Evolutionary conservation across 225 moss, liverwort and hornwort genomes (phyloP).

Genomic region (Marchantia paleacea): DNA sequence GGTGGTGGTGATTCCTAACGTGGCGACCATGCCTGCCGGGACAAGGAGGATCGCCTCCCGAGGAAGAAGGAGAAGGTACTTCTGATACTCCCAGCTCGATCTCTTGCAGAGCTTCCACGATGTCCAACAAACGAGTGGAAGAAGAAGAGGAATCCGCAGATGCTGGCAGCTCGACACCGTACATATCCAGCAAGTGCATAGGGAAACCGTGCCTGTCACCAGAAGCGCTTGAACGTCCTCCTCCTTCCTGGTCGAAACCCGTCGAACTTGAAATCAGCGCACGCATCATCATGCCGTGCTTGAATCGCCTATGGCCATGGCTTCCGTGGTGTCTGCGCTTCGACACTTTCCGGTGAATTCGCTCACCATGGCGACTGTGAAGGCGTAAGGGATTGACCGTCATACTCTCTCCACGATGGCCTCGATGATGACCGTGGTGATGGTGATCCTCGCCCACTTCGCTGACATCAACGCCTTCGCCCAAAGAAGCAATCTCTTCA

Average conservation of each 20-base stretch:
- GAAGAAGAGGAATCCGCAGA: too few species aligned
- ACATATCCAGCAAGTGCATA: not conserved
- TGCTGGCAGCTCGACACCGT: not conserved
- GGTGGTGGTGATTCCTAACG: not conserved
- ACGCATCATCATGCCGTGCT: not conserved
- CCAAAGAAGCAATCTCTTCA: too few species aligned
- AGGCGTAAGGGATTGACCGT: too few species aligned
- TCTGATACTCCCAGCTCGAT: not conserved
- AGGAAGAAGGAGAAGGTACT: not conserved
- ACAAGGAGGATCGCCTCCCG: not conserved
- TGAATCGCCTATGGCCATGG: not conserved
- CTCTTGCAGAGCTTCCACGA: not conserved
- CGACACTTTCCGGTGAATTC: not conserved
- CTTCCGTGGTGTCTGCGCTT: not conserved
- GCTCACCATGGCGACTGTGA: too few species aligned
- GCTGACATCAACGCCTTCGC: too few species aligned
- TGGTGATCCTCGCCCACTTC: too few species aligned
- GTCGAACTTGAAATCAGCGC: not conserved
- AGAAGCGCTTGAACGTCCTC: too few species aligned
- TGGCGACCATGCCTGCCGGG: not conserved
- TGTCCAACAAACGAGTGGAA: not conserved
- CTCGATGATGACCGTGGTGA: too few species aligned
- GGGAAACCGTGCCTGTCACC: not conserved
- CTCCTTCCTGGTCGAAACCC: not conserved
- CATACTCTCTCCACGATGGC: too few species aligned